These are phyloP conservation scores for Tetrahymena malaccensis DNA, from an alignment of 73 alveolate species.

Conservation along the genomic window DNA sequence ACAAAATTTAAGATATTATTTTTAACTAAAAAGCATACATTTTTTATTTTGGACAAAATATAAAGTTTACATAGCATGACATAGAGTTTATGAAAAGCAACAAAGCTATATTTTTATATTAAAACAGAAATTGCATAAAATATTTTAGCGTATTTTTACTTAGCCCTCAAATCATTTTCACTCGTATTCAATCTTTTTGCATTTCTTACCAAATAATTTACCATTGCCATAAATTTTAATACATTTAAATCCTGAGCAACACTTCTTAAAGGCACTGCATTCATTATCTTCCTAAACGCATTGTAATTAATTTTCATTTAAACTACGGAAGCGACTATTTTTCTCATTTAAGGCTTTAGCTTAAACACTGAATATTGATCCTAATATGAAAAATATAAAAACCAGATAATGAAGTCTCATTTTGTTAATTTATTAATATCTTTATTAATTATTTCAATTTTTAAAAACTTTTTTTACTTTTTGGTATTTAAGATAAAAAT, in stretches of 20 bases:
- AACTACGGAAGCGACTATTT: not conserved
- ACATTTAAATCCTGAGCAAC: not conserved
- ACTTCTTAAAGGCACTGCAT: not conserved
- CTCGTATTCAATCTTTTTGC: not conserved
- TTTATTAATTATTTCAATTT: too few relatives aligned
- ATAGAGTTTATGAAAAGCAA: too few relatives aligned
- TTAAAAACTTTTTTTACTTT: not conserved
- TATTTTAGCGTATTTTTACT: too few relatives aligned
- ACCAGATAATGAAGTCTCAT: not conserved
- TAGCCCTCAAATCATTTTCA: not conserved
- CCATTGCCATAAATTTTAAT: not conserved
- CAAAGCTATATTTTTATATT: too few relatives aligned
- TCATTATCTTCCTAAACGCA: not conserved
- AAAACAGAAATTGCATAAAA: too few relatives aligned
- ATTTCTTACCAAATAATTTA: not conserved
- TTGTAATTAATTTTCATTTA: not conserved
- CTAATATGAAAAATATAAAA: not conserved
- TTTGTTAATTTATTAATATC: too few relatives aligned
- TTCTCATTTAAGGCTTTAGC: not conserved
- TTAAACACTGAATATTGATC: not conserved
- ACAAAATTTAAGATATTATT: too few relatives aligned
- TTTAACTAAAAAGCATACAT: too few relatives aligned
- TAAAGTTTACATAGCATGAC: too few relatives aligned
- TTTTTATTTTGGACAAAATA: too few relatives aligned
- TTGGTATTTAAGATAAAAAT: not conserved